These are phyloP conservation scores for Giardia duodenalis DNA, from an alignment of 208 protist genomes.

Conservation along the genomic window DNA sequence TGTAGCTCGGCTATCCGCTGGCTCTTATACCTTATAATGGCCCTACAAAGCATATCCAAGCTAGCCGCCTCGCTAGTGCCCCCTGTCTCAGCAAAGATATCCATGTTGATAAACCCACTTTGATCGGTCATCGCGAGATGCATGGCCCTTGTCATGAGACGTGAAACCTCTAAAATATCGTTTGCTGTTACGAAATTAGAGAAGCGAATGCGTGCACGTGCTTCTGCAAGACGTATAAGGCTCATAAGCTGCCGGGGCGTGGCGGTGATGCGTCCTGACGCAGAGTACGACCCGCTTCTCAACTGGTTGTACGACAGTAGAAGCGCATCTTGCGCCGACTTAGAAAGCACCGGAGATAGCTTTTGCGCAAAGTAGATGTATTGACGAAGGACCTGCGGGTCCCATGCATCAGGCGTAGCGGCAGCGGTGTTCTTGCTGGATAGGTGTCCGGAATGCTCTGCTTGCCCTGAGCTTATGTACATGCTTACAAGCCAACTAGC, in stretches of 20 bases:
- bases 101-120: not conserved
- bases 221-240: not conserved
- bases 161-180: not conserved
- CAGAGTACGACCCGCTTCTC: not conserved
- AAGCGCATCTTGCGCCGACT: not conserved
- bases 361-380: constrained; percentile 9
- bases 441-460: not conserved
- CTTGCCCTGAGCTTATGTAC: too few species aligned
- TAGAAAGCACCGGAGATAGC: constrained; percentile 58
- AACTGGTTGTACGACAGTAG: not conserved
- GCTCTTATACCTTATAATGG: too few species aligned
- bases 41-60: too few species aligned
- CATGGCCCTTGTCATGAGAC: not conserved
- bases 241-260: not conserved
- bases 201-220: not conserved
- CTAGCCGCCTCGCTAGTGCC: too few species aligned
- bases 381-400: not conserved
- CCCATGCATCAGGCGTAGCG: not conserved
- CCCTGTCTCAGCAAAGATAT: too few species aligned
- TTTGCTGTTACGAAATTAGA: not conserved
- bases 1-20: too few species aligned
- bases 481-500: not conserved
- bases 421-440: not conserved
- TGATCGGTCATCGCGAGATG: not conserved
- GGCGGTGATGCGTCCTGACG: not conserved